Percentiles rank a stretch among this genome's conserved stretches.
Evolutionary conservation across 345 rosid genomes (phyloP).

Genomic region (Acer saccharum): DNA sequence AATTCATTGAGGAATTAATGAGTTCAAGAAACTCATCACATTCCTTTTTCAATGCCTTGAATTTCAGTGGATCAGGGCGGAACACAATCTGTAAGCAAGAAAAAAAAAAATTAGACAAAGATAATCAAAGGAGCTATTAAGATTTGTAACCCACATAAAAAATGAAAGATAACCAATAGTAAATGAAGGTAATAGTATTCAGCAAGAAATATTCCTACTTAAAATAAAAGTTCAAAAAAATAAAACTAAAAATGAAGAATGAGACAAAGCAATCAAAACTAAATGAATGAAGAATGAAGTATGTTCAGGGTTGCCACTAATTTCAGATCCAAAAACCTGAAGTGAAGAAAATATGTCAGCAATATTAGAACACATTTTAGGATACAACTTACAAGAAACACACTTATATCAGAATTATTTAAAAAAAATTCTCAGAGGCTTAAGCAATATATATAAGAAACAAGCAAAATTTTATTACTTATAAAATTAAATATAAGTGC

Average conservation of each 20-base stretch:
- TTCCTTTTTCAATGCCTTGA: slow-evolving; percentile 61
- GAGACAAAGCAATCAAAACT: background rate
- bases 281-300: slow-evolving; percentile 6
- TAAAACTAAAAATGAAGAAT: background rate
- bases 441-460: background rate
- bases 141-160: background rate
- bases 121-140: background rate
- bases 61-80: slow-evolving; percentile 67
- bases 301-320: background rate
- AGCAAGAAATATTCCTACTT: background rate
- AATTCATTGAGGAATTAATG: slow-evolving; percentile 43
- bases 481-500: background rate
- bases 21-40: slow-evolving; percentile 59
- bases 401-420: background rate
- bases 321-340: background rate
- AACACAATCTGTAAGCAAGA: slow-evolving; percentile 63
- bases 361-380: background rate
- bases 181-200: background rate
- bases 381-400: background rate
- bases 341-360: background rate
- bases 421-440: background rate
- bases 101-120: slow-evolving; percentile 10
- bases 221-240: background rate
- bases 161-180: background rate
- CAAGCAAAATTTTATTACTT: background rate